These are phyloP conservation scores for Colletotrichum spaethianum DNA, from an alignment of 2,329 filamentous ascomycete genomes.

Conservation along the genomic window DNA sequence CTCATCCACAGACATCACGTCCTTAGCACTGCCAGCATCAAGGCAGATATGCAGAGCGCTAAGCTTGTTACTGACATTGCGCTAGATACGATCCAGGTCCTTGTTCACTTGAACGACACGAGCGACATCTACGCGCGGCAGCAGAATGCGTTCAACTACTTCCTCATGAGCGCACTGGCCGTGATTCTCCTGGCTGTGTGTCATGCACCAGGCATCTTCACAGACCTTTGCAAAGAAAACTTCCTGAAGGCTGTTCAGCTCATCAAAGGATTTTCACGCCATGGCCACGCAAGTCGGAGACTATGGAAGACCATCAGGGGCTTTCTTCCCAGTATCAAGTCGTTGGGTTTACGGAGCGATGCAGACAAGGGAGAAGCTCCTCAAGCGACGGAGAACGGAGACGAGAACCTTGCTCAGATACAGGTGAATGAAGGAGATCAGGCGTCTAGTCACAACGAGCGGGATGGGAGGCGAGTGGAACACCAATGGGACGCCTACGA, in stretches of 20 bases:
- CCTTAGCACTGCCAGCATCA: constrained; percentile 54
- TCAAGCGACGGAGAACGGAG: constrained; percentile 16
- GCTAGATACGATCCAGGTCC: constrained; percentile 50
- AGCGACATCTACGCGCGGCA: constrained; percentile 56
- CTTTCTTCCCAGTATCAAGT: constrained; percentile 50
- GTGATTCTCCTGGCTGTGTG: constrained; percentile 60
- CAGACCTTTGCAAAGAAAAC: constrained; percentile 51
- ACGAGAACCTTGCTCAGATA: constrained; percentile 34
- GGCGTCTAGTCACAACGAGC: not conserved
- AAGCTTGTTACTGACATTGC: constrained; percentile 58
- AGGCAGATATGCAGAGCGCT: constrained; percentile 51
- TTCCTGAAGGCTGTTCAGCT: constrained; percentile 52
- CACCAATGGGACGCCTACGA: constrained; percentile 21
- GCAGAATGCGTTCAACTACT: constrained; percentile 58
- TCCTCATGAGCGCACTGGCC: constrained; percentile 55
- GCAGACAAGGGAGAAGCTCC: constrained; percentile 27
- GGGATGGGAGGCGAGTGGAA: constrained; percentile 12
- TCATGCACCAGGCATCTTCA: constrained; percentile 59
- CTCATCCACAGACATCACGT: constrained; percentile 61
- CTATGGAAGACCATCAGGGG: constrained; percentile 55
- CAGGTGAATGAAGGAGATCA: not conserved
- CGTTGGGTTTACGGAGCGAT: constrained; percentile 45
- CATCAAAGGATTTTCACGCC: constrained; percentile 50
- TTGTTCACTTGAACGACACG: constrained; percentile 53
- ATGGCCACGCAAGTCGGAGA: constrained; percentile 51